Conservation (phyloP, 257 asterid genomes). For the Eustoma russellianum region DNA sequence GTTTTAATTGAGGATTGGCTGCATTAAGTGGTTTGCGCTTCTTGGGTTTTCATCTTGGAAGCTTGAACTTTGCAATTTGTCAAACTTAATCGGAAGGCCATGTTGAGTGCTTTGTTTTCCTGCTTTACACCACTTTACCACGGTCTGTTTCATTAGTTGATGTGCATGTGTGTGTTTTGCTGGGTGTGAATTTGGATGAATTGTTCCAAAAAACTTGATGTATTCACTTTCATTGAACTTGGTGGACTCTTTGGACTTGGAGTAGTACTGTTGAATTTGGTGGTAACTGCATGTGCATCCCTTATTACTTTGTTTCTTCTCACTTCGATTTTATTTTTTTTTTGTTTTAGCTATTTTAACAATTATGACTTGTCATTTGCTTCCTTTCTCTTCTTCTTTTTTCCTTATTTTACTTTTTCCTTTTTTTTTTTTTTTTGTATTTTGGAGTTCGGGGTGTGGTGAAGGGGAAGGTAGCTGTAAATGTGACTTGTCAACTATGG, state of each 20-base stretch:
- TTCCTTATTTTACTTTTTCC: background rate
- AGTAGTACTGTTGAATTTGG: background rate
- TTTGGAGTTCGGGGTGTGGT: no score
- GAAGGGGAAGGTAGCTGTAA: no score
- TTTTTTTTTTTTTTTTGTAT: conserved; percentile 1
- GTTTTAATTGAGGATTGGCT: background rate
- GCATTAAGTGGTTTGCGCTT: no score
- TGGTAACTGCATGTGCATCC: background rate
- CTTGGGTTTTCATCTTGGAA: background rate
- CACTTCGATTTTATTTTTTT: background rate
- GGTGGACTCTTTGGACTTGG: no score
- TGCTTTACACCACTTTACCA: background rate
- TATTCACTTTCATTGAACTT: no score
- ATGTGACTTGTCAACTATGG: no score
- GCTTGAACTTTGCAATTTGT: background rate
- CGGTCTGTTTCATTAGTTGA: background rate
- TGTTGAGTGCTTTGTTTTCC: background rate
- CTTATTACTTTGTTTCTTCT: background rate
- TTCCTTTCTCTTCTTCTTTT: no score
- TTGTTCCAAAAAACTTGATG: no score
- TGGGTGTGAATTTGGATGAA: no score
- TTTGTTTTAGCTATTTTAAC: background rate
- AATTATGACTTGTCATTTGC: no score
- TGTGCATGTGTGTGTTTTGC: no score
- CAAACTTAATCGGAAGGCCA: background rate